These are phyloP conservation scores for Musa schizocarpa DNA, from an alignment of 176 grass and related monocot species.

Conservation along the genomic window DNA sequence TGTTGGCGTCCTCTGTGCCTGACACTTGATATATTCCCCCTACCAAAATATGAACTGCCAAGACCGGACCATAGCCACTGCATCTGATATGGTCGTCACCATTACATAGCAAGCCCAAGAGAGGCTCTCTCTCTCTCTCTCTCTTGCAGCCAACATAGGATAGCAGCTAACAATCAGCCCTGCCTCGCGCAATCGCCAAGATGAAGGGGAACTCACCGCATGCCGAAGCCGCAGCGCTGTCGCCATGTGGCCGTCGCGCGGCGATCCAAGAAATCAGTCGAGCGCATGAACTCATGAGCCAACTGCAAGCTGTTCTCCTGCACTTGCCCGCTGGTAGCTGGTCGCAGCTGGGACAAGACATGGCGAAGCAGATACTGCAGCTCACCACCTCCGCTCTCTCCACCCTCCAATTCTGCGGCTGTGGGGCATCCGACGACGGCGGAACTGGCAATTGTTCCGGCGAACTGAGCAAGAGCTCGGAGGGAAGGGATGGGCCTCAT, in stretches of 20 bases:
- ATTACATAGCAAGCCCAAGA: too few species aligned
- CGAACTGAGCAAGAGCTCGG: not conserved
- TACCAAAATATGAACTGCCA: too few species aligned
- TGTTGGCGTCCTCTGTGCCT: too few species aligned
- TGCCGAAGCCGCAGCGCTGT: too few species aligned
- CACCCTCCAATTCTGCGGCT: not conserved
- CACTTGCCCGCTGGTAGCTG: not conserved
- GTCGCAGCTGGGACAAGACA: not conserved
- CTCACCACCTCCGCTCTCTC: not conserved
- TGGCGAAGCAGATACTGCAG: not conserved
- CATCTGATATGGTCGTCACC: too few species aligned
- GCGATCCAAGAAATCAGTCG: not conserved
- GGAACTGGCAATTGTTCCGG: not conserved
- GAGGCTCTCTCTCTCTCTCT: too few species aligned
- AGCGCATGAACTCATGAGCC: not conserved
- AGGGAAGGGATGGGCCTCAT: not conserved
- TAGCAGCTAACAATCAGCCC: too few species aligned
- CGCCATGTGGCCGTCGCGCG: not conserved
- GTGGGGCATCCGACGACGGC: not conserved
- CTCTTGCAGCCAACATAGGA: too few species aligned
- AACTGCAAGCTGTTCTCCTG: not conserved
- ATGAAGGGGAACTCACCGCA: too few species aligned
- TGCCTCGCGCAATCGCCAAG: too few species aligned
- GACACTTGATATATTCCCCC: too few species aligned
- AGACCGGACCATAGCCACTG: too few species aligned